phyloP scores from a whole-genome alignment of 345 rosid species.

The Aquilaria yunnanensis region DNA sequence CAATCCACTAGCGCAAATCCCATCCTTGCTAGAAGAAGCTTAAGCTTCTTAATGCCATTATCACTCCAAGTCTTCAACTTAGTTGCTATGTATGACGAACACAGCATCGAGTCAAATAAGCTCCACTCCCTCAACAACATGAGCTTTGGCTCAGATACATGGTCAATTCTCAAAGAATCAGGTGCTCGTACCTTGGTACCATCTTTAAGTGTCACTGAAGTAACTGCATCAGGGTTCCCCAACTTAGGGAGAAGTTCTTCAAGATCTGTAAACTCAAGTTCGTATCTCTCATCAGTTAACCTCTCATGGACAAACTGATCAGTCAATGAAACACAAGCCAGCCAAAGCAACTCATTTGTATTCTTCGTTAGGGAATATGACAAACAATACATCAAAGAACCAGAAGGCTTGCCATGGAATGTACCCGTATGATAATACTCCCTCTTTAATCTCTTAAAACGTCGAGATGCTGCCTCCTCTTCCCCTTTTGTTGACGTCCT shows the following conservation, averaged over 20 bases:
- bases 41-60: conserved; percentile 88
- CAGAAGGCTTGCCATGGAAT: conserved; percentile 94
- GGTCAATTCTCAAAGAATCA: conserved; percentile 75
- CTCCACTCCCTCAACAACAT: conserved; percentile 95
- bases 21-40: conserved; percentile 94
- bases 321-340: conserved; percentile 89
- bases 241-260: conserved; percentile 86
- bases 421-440: conserved; percentile 80
- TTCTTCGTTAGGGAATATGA: conserved; percentile 77
- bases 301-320: conserved; percentile 97
- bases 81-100: conserved; percentile 79
- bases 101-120: conserved; percentile 92
- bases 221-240: conserved; percentile 73
- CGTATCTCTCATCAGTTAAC: conserved; percentile 91
- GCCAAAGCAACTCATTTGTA: conserved; percentile 89
- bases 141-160: conserved; percentile 88
- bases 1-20: conserved; percentile 94
- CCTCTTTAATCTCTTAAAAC: conserved; percentile 60
- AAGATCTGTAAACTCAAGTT: conserved; percentile 96
- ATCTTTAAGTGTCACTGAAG: conserved; percentile 76
- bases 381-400: conserved; percentile 75
- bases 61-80: conserved; percentile 96
- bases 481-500: conserved; percentile 35
- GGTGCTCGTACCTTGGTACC: conserved; percentile 91
- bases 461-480: conserved; percentile 33